Evolutionary conservation across 108 stramenopile genomes (phyloP), one percentile per base, ranked within the genome.

Genomic region (Skeletonema potamos): DNA sequence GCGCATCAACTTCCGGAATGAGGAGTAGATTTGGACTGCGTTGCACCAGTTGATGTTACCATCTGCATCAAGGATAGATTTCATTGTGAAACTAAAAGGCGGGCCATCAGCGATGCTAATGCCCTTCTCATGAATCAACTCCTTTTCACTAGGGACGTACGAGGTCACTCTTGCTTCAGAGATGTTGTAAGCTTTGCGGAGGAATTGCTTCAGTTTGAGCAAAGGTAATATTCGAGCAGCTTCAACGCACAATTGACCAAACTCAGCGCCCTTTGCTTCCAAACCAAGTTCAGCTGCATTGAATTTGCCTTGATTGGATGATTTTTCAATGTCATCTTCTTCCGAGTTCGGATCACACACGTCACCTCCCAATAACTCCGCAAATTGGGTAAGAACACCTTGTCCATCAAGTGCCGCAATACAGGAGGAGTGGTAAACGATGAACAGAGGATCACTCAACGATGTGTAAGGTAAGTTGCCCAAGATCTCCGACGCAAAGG

Each of bases 401-500:
- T 86, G 68, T 24, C 88, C 91, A 22, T 89, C 81, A 18, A 92
- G 72, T 27, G 86, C 81, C 26, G 87, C 77, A 33, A 77, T 80
- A 33, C 87, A 84, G 13, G 69, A 72, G 48, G 87, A 82, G 51
- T 80, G 74, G 66, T 92, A 86, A 26, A 90, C 82, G 44, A 92
- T 88, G 73, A 86, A 91, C 17, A 95, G 67, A 8, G 87, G 84
- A 80, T 95, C 94, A 15, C 68, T 75, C 36, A 87, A 74, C 18
- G 76, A 64, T 66, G 58, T 89, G 73, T 96, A 96, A 0, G 92
- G 89, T 10, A 96, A 82, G 71, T 91, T 77, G 9, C 92, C 94
- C 26, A 96, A 79, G 34, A 96, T 82, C 71, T 96, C 86, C 12
- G 88, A 74, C 12, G 88, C 82, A 64, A 89, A 96, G 24, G 85